Percentiles rank a stretch among this genome's conserved stretches.
phyloP scores from a whole-genome alignment of 352 stramenopile species.

The Phytophthora tubulina region DNA sequence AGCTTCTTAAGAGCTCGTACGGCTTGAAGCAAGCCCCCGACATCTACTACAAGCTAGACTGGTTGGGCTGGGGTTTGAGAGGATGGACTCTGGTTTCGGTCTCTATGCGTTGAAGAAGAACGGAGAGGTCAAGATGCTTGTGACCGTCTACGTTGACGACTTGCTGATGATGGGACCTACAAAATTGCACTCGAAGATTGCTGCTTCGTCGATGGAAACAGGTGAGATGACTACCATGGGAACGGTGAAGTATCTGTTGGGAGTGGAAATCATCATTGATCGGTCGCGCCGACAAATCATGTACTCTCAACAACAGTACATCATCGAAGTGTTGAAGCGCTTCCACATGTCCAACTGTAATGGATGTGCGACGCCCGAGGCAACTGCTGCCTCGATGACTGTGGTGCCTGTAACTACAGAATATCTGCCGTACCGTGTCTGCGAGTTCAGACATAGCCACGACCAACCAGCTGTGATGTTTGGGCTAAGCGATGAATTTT shows the following conservation, averaged over 20 bases:
- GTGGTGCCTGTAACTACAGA: too few species aligned
- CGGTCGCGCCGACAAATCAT: not conserved
- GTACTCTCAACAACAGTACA: too few species aligned
- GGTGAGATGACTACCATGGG: too few species aligned
- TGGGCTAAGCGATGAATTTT: too few species aligned
- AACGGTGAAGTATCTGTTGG: too few species aligned
- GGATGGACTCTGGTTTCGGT: conserved; percentile 6
- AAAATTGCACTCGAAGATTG: not conserved
- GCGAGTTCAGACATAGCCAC: too few species aligned
- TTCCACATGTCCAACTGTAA: not conserved
- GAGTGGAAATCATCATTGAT: not conserved
- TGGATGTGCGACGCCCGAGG: conserved; percentile 3
- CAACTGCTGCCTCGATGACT: not conserved
- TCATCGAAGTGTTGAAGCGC: too few species aligned
- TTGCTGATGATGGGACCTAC: conserved; percentile 13
- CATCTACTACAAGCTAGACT: not conserved
- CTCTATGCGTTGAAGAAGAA: conserved; percentile 8
- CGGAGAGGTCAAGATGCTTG: not conserved
- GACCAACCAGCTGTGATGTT: too few species aligned
- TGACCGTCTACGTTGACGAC: conserved; percentile 22
- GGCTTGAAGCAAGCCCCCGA: conserved; percentile 17
- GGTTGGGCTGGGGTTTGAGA: too few species aligned
- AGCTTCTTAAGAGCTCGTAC: conserved; percentile 14
- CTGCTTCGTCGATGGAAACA: not conserved
- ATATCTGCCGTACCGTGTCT: too few species aligned